phyloP scores from a whole-genome alignment of 768 basidiomycete species.

The Vararia minispora region DNA sequence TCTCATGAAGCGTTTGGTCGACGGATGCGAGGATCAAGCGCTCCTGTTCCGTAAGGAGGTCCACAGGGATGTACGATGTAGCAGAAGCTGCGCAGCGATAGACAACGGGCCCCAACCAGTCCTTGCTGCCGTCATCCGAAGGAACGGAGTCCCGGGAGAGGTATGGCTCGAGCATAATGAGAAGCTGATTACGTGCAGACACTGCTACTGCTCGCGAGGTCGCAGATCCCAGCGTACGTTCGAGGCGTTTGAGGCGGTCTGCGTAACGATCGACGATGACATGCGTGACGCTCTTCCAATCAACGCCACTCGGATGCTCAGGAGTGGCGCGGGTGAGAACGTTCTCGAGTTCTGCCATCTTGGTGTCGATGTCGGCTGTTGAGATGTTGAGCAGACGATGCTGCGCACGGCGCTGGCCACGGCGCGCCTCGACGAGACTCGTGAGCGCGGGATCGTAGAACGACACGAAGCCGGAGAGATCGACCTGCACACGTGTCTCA shows the following conservation, averaged over 20 bases:
- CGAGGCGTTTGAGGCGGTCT: conserved; percentile 19
- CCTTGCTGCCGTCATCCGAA: background rate
- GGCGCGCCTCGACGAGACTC: conserved; percentile 19
- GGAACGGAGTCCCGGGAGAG: conserved; percentile 13
- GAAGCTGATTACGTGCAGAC: conserved; percentile 16
- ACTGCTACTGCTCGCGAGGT: conserved; percentile 4
- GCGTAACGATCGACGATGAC: conserved; percentile 22
- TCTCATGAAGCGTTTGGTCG: conserved; percentile 10
- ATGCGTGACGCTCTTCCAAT: conserved; percentile 23
- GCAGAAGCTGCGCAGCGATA: conserved; percentile 10
- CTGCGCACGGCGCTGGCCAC: conserved; percentile 18
- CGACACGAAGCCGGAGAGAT: conserved; percentile 24
- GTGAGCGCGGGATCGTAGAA: conserved; percentile 25
- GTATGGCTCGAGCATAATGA: conserved; percentile 21
- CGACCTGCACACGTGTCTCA: conserved; percentile 23
- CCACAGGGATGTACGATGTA: conserved; percentile 6
- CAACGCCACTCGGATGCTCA: conserved; percentile 18
- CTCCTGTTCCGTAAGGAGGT: conserved; percentile 11
- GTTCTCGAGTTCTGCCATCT: conserved; percentile 8
- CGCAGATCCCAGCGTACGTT: conserved; percentile 14
- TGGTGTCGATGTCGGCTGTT: conserved; percentile 12
- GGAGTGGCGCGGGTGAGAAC: conserved; percentile 2
- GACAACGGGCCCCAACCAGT: conserved; percentile 10
- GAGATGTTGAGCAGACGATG: conserved; percentile 22
- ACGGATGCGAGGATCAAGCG: conserved; percentile 7